Evolutionary conservation across 371 early-diverging fungal genomes (phyloP), one percentile per base, ranked within the genome.

Genomic region (Mucor mucedo): DNA sequence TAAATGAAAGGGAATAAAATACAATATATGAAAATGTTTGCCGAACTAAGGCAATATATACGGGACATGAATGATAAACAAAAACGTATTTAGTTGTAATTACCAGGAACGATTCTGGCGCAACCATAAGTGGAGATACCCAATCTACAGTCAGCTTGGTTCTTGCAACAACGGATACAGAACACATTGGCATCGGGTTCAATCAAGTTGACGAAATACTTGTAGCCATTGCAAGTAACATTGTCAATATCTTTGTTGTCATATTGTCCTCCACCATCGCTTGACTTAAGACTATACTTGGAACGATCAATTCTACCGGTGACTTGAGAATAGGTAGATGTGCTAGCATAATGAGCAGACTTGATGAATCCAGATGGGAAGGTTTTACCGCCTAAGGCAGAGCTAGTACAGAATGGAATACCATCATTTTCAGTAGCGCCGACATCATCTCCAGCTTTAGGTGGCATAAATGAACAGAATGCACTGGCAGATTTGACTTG

Each of bases 181-280:
- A 72, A 80, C 33, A 66, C 63, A 42, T 72, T 44, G 27, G 44
- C 50, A 56, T 73, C 70, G 29, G 78, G 80, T 61, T 80, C 78
- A 54, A 80, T 59, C 45, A 80, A 62, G 58, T 75, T 72, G 7
- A 80, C 80, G 63, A 58, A 80, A 68, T 77, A 69, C 39, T 68
- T 70, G 65, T 77, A 80, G 5, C 76, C 78, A 50, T 70, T 65
- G 52, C 78, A 80, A 29, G 76, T 52, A 28, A 68, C 69, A 60
- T 38, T 32, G 21, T 14, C 33, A n/a, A 58, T 48, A 30, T 65
- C 71, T 41, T 61, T 64, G 55, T 67, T 68, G 39, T 80, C 81
- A 54, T 80, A 78, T 65, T 80, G 81, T 58, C 81, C 79, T 29
- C 81, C 80, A 30, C 71, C 75, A 47, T 80, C 78, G 9, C 28